phyloP scores from a whole-genome alignment of 2,329 filamentous ascomycete genomes.

The Trichoderma polysporum region DNA sequence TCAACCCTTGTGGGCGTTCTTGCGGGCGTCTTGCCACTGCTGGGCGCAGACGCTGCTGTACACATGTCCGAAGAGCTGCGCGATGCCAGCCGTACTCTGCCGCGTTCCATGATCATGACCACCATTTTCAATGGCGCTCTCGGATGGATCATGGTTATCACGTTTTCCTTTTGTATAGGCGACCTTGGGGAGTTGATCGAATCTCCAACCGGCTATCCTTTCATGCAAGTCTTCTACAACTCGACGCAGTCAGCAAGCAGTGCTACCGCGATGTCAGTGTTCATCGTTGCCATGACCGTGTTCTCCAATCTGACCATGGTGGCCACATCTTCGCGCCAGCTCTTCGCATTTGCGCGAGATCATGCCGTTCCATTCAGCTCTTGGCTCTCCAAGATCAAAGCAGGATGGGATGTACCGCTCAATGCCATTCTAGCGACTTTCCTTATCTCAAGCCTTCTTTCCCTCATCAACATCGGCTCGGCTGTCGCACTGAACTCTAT shows the following conservation, averaged over 20 bases:
- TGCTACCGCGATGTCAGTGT: constrained; percentile 46
- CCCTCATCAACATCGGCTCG: constrained; percentile 37
- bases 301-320: constrained; percentile 54
- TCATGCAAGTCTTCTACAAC: constrained; percentile 58
- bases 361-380: constrained; percentile 34
- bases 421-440: constrained; percentile 28
- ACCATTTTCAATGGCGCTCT: constrained; percentile 51
- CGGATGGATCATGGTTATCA: constrained; percentile 57
- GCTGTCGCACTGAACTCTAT: constrained; percentile 26
- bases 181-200: constrained; percentile 46
- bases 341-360: constrained; percentile 51
- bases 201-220: constrained; percentile 53
- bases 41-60: neutral
- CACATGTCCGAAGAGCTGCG: constrained; percentile 24
- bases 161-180: constrained; percentile 54
- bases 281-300: constrained; percentile 50
- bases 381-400: constrained; percentile 29
- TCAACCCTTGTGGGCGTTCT: constrained; percentile 19
- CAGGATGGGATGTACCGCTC: neutral
- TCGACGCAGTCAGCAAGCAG: constrained; percentile 44
- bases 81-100: constrained; percentile 31
- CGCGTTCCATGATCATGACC: constrained; percentile 29
- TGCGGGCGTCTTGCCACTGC: constrained; percentile 14
- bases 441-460: constrained; percentile 32
- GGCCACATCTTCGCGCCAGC: constrained; percentile 56